A percentile compares a stretch with the other conserved stretches of the same genome.
Conservation (phyloP, 345 rosid species). For the Leavenworthia alabamica region DNA sequence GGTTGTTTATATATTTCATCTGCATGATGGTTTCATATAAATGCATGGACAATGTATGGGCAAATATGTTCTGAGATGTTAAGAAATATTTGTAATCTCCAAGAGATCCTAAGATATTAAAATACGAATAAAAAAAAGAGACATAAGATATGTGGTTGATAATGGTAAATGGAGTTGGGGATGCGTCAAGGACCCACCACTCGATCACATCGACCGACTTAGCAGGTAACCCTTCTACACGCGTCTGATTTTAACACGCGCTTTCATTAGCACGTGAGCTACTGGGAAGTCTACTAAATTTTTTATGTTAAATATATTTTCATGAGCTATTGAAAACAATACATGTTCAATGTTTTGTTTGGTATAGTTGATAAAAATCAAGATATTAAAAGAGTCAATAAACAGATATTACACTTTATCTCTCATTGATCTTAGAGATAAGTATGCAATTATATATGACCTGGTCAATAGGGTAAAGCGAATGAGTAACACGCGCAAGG, state of each 20-base stretch:
- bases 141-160: conserved; percentile 5
- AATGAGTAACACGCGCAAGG: background rate
- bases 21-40: background rate
- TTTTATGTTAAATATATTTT: background rate
- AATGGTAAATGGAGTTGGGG: conserved; percentile 25
- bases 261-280: background rate
- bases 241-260: conserved; percentile 17
- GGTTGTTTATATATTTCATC: background rate
- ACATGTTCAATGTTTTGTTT: background rate
- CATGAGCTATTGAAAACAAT: background rate
- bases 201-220: conserved; percentile 22
- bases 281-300: background rate
- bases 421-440: background rate
- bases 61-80: background rate
- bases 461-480: background rate
- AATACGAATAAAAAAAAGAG: background rate
- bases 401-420: background rate
- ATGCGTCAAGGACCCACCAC: conserved; percentile 17
- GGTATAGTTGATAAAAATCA: background rate
- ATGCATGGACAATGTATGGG: conserved; percentile 5
- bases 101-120: background rate
- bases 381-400: background rate
- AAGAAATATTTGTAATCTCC: background rate
- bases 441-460: background rate
- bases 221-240: conserved; percentile 23